phyloP scores from a whole-genome alignment of 257 asterid species.

The Agastache rugosa region DNA sequence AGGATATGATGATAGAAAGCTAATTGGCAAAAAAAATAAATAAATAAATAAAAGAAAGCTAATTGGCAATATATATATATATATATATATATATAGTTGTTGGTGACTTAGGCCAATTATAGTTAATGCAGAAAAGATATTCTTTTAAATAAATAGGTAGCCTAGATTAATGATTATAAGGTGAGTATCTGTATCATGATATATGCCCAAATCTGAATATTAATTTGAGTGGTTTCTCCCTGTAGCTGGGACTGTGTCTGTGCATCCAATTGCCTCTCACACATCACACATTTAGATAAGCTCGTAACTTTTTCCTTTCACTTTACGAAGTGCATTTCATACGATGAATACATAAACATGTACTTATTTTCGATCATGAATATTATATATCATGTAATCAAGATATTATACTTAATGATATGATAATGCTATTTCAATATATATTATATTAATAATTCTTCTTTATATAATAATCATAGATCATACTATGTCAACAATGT shows the following conservation, averaged over 20 bases:
- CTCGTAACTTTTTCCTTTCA: neutral
- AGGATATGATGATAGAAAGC: slow-evolving; percentile 32
- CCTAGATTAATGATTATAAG: slow-evolving; percentile 32
- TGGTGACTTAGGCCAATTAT: slow-evolving; percentile 32
- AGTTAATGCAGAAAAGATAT: neutral
- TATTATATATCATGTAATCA: too few species aligned
- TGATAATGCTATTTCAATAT: too few species aligned
- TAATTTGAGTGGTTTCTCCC: slow-evolving; percentile 41
- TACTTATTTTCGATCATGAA: neutral
- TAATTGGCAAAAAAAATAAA: too few species aligned
- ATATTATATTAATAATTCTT: too few species aligned
- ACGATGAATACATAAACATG: neutral
- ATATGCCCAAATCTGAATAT: slow-evolving; percentile 14
- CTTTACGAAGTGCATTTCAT: slow-evolving; percentile 11
- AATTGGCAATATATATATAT: too few species aligned
- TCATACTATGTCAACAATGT: too few species aligned
- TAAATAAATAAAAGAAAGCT: too few species aligned
- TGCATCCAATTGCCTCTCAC: slow-evolving; percentile 12
- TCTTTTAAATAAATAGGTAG: neutral
- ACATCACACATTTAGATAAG: neutral
- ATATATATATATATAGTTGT: slow-evolving; percentile 24
- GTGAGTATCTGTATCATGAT: slow-evolving; percentile 44
- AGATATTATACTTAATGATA: too few species aligned
- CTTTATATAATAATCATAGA: too few species aligned
- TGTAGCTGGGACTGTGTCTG: slow-evolving; percentile 33